A percentile compares a stretch with the other conserved stretches of the same genome.
Evolutionary conservation across 129 eudicot genomes (phyloP).

Genomic region (Artemisia annua): DNA sequence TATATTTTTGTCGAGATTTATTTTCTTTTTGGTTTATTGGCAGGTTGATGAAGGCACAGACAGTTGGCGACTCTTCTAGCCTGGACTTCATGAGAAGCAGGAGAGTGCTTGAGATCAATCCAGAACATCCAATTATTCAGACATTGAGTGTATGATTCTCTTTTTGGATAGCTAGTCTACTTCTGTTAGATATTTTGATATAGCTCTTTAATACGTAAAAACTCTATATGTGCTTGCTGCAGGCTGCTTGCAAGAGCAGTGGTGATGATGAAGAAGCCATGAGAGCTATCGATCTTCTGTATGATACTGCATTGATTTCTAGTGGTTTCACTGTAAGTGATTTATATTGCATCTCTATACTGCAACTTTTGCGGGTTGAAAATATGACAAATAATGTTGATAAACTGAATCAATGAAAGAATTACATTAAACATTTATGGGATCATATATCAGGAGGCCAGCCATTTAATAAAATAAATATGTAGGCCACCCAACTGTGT

Average conservation of each 20-base stretch:
- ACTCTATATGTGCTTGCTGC: constrained; percentile 30
- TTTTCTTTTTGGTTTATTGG: constrained; percentile 18
- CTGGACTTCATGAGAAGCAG: constrained; percentile 87
- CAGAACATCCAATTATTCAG: constrained; percentile 74
- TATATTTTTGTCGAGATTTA: not conserved
- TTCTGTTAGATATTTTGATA: not conserved
- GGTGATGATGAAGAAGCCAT: constrained; percentile 86
- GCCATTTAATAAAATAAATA: too few species aligned
- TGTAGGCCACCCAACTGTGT: too few species aligned
- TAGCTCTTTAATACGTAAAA: not conserved
- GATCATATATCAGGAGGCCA: too few species aligned
- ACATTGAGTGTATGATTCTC: constrained; percentile 60
- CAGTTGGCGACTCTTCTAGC: constrained; percentile 69
- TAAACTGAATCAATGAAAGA: too few species aligned
- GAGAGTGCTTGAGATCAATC: constrained; percentile 88
- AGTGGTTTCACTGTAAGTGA: constrained; percentile 90
- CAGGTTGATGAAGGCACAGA: constrained; percentile 96
- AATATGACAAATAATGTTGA: not conserved
- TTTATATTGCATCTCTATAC: not conserved
- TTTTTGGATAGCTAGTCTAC: not conserved
- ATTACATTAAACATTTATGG: too few species aligned
- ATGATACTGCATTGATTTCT: constrained; percentile 85
- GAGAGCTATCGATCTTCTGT: constrained; percentile 90
- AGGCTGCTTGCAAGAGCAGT: constrained; percentile 73
- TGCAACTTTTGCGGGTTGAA: not conserved